Evolutionary conservation across 768 basidiomycete species (phyloP), one percentile per base, ranked within the genome.

Genomic region (Artomyces pyxidatus): DNA sequence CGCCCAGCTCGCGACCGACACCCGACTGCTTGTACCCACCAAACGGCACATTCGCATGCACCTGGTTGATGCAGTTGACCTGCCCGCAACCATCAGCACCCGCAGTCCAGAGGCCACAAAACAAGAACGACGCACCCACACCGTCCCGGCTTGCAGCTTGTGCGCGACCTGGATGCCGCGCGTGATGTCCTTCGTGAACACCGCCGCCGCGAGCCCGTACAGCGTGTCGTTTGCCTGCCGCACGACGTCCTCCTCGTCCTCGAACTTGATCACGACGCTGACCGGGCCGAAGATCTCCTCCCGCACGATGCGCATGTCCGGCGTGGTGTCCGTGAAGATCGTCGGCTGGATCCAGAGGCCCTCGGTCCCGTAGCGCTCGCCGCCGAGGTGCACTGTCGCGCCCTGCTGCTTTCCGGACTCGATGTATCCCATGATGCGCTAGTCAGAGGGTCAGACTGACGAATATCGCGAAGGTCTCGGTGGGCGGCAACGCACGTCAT

Each of bases 181-280:
- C 55, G 76, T 79, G 69, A 95, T 66, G 65, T 94, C 75, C 59
- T 79, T 72, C 29, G 86, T 82, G 74, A 93, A 96, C 46, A 98
- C 81, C 7, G 86, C 85, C 2, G 87, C 82, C 12, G 90, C 91
- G 39, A 96, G 78, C 50, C 94, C 94, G 64, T 93, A 95, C 43
- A 70, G 59, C 0, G 88, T 85, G 62, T 95, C 84, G 66, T 99
- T 99, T 23, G 91, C 95, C 60, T 78, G 74, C 41, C 63, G 65
- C 56, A 88, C 67, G 30, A 80, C 81, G 49, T 87, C 79, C 56
- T 77, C 73, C 52, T 78, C 80, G 43, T 66, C 58, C 54, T 77
- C 71, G 68, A 88, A 88, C 61, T 78, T 80, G 64, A 78, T 70
- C 27, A 88, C 63, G 44, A 78, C 83, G 45, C 75, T 73, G 48